Conservation (phyloP, 768 basidiomycete genomes). For the Cyclocybe cylindracea region DNA sequence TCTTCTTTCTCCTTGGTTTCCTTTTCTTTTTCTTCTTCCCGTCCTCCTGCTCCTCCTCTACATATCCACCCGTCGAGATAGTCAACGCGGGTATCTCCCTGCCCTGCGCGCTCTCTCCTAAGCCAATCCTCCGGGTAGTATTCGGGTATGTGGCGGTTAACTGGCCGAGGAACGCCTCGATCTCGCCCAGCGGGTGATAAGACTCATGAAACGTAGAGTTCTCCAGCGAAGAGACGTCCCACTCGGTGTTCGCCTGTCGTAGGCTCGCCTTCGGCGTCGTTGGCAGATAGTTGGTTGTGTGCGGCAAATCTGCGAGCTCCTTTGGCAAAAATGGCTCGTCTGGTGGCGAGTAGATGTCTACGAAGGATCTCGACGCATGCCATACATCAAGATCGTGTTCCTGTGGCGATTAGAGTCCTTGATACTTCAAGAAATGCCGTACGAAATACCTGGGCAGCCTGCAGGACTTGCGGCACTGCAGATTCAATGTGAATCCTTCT, state of each 20-base stretch:
- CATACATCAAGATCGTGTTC: slow-evolving; percentile 50
- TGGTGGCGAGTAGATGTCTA: slow-evolving; percentile 50
- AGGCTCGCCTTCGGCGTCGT: slow-evolving; percentile 13
- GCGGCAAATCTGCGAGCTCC: slow-evolving; percentile 21
- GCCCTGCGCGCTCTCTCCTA: slow-evolving; percentile 63
- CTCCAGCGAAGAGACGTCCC: slow-evolving; percentile 33
- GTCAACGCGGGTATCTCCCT: slow-evolving; percentile 57
- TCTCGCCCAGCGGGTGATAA: slow-evolving; percentile 61
- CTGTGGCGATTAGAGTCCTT: slow-evolving; percentile 26
- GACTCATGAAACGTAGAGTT: slow-evolving; percentile 41
- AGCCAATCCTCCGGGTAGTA: slow-evolving; percentile 39
- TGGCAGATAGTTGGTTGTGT: slow-evolving; percentile 18
- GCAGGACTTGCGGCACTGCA: slow-evolving; percentile 7
- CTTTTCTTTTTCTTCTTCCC: slow-evolving; percentile 13
- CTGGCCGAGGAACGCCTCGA: slow-evolving; percentile 52
- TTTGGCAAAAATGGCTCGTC: slow-evolving; percentile 18
- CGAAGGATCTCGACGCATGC: slow-evolving; percentile 43
- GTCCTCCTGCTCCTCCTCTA: slow-evolving; percentile 3
- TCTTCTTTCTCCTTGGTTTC: slow-evolving; percentile 17
- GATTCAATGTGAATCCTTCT: slow-evolving; percentile 10
- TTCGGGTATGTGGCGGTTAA: slow-evolving; percentile 48
- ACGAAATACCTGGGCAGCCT: slow-evolving; percentile 10
- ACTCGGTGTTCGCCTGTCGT: slow-evolving; percentile 16
- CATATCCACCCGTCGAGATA: slow-evolving; percentile 36
- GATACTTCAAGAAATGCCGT: not conserved